These are phyloP conservation scores for Leishmania guyanensis DNA, from an alignment of 208 protist genomes.

Conservation along the genomic window DNA sequence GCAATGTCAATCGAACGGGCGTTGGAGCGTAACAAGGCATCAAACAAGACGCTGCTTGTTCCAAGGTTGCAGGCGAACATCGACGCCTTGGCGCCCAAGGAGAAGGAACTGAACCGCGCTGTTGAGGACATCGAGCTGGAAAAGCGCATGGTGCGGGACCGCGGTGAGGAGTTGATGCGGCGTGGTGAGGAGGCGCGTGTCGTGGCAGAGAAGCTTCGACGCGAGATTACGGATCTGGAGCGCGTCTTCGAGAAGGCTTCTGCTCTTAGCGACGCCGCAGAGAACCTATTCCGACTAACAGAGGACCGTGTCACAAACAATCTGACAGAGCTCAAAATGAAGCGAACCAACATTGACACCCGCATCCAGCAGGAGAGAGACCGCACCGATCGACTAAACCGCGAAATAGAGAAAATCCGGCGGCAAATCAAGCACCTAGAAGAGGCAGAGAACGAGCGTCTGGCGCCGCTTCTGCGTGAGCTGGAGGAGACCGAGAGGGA, in stretches of 20 bases:
- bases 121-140: slow-evolving; percentile 88
- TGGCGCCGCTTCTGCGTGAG: slow-evolving; percentile 63
- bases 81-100: slow-evolving; percentile 71
- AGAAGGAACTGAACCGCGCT: slow-evolving; percentile 80
- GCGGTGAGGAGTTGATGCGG: slow-evolving; percentile 83
- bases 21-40: slow-evolving; percentile 64
- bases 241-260: slow-evolving; percentile 48
- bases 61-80: slow-evolving; percentile 80
- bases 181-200: slow-evolving; percentile 84
- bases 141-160: slow-evolving; percentile 82
- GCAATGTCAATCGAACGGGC: slow-evolving; percentile 66
- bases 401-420: slow-evolving; percentile 82
- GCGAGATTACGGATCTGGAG: slow-evolving; percentile 76
- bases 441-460: slow-evolving; percentile 64
- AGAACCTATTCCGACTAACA: slow-evolving; percentile 52
- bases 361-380: slow-evolving; percentile 88
- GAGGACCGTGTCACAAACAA: slow-evolving; percentile 73
- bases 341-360: slow-evolving; percentile 70
- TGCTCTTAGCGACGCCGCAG: slow-evolving; percentile 46
- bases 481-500: slow-evolving; percentile 57
- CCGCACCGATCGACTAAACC: slow-evolving; percentile 51
- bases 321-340: slow-evolving; percentile 52
- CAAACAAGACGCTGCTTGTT: slow-evolving; percentile 74
- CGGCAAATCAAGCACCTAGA: slow-evolving; percentile 79
- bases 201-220: slow-evolving; percentile 71